Base-by-base conservation (phyloP, 1,139 yeast genomes). In the Eremothecium sinecaudum region DNA sequence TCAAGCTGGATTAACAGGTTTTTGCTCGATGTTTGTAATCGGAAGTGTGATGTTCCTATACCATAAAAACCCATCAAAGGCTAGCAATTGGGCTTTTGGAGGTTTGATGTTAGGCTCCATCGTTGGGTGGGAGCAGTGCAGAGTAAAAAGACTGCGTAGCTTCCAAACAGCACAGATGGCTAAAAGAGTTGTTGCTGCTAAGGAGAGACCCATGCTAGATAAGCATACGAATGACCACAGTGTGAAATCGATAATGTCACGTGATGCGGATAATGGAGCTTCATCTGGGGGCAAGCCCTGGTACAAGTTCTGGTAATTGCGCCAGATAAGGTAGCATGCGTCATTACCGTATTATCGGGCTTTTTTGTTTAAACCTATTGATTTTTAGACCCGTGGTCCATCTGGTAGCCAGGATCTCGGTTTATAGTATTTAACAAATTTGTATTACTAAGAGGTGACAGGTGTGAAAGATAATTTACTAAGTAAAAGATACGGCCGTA, bases 91-190 rank as follows among this genome's bases (percentile, higher is more conserved):
- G 95, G 78, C 79, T 4, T 67, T 82, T 33, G 81, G 83, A 29
- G 94, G 93, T 3, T 73, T 86, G 45, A 61, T 82, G 41, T 57
- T 84, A 23, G 96, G 95, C 1, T 76, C 83, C 34, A 67, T 81
- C 1, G 77, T 82, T 23, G 83, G 94, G 1, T 87, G 95, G 94
- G 95, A 87, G 56, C 94, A 83, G 58, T 87, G 97, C 56, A 67
- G 94, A 40, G 69, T 75, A 33, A 68, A 75, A 36, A 65, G 94
- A 53, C 66, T 79, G 49, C 46, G 48, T 11, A 44, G 53, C 33
- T 48, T 50, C 39, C 51, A 51, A 24, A 46, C 48, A 11, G 53
- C 58, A 2, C 50, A 72, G 42, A 56, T 67, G 48, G 90, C 90
- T 0, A 70, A 71, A 44, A 68, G 69, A 39, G 51, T 65, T 2